Conservation (phyloP, 768 basidiomycete genomes). For the Leccinum ochraceum region DNA sequence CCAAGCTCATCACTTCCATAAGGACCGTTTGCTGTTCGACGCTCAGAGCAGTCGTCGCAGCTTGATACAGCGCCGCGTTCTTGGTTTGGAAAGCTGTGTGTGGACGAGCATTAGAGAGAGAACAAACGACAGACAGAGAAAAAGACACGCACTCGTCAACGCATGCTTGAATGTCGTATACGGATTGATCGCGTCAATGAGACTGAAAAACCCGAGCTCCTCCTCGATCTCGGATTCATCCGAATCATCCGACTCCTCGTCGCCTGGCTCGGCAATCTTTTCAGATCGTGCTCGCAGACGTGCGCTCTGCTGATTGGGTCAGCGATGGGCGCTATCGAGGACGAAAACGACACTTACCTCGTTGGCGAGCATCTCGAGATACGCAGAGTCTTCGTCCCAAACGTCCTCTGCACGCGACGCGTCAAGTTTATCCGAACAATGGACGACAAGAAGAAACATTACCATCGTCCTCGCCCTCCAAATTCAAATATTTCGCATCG, state of each 20-base stretch:
- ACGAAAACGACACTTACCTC: slow-evolving; percentile 50
- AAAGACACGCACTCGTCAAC: slow-evolving; percentile 55
- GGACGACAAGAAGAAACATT: slow-evolving; percentile 9
- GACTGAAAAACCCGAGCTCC: slow-evolving; percentile 84
- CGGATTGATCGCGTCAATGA: slow-evolving; percentile 76
- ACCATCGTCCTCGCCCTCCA: slow-evolving; percentile 69
- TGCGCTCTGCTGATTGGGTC: slow-evolving; percentile 49
- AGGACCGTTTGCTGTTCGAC: slow-evolving; percentile 78
- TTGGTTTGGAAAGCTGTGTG: slow-evolving; percentile 70
- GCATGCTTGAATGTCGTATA: slow-evolving; percentile 80
- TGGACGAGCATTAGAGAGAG: not conserved
- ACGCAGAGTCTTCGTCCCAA: slow-evolving; percentile 88
- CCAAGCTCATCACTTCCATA: slow-evolving; percentile 83
- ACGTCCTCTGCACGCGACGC: slow-evolving; percentile 63
- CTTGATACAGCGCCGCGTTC: slow-evolving; percentile 65
- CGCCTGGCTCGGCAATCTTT: slow-evolving; percentile 31
- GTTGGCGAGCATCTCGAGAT: slow-evolving; percentile 81
- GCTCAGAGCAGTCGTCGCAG: slow-evolving; percentile 67
- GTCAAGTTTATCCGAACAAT: not conserved
- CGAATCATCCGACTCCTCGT: slow-evolving; percentile 40
- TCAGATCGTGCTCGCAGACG: slow-evolving; percentile 68
- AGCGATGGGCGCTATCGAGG: not conserved
- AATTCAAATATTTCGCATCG: slow-evolving; percentile 52
- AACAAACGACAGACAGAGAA: too few relatives aligned
- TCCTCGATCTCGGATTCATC: slow-evolving; percentile 71